A percentile compares a stretch with the other conserved stretches of the same genome.
These are phyloP conservation scores for Coprinopsis sp. DNA, from an alignment of 768 basidiomycete genomes.

Conservation along the genomic window DNA sequence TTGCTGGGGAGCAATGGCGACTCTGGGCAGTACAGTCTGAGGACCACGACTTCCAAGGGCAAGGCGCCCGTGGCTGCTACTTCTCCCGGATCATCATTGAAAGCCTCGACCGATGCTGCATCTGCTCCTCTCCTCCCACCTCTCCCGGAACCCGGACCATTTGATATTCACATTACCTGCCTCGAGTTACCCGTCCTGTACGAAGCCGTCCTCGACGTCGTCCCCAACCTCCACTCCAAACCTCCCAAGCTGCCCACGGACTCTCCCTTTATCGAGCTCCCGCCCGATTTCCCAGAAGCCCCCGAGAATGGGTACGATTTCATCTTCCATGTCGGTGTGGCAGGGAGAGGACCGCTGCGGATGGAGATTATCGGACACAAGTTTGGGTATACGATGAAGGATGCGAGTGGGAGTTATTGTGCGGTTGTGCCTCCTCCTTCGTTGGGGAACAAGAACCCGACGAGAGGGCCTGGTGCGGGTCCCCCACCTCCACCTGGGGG, in stretches of 20 bases:
- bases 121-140: constrained; percentile 8
- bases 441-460: constrained; percentile 32
- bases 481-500: not conserved
- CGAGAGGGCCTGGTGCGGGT: constrained; percentile 3
- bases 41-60: constrained; percentile 11
- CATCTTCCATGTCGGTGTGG: constrained; percentile 67
- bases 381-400: constrained; percentile 65
- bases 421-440: constrained; percentile 40
- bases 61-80: not conserved
- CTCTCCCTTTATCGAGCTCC: constrained; percentile 26
- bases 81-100: too few relatives aligned
- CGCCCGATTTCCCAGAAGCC: constrained; percentile 19
- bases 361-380: constrained; percentile 68
- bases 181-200: constrained; percentile 58
- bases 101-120: not conserved
- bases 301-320: constrained; percentile 58
- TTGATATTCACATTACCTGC: constrained; percentile 50
- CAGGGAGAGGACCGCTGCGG: constrained; percentile 55
- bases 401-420: constrained; percentile 54
- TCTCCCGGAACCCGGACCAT: constrained; percentile 29
- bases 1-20: constrained; percentile 9
- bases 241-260: constrained; percentile 48
- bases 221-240: constrained; percentile 56
- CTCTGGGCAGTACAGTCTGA: constrained; percentile 5
- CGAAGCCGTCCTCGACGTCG: constrained; percentile 46